Base-by-base conservation (phyloP, 2,329 filamentous ascomycete genomes). In the Aureobasidium lini region DNA sequence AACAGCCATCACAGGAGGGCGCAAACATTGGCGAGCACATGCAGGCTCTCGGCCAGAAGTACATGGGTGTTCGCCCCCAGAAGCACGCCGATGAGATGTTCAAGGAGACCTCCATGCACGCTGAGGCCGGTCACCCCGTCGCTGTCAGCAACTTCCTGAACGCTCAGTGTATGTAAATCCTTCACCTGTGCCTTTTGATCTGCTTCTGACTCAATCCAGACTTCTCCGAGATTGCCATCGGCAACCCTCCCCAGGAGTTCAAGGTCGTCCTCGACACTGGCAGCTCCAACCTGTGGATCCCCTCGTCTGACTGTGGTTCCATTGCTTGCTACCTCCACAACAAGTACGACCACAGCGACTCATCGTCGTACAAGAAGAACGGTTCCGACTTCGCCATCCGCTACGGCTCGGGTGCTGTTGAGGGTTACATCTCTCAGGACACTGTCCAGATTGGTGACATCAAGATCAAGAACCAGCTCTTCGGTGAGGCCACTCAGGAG, bases 211-310 rank as follows among this genome's bases (percentile, higher is more conserved):
- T 32, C 31, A 49, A 10, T 31, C 7, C 66, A 95, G 92, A 99
- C 82, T 99, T 96, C 84, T 95, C 93, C 67, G 91, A 96, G 76
- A 96, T 99, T 74, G 83, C 85, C 67, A 84, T 99, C 73, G 94
- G 94, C 65, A 93, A 87, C 50, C 94, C 94, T 65, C 87, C 94
- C 36, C 94, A 99, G 80, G 82, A 79, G 67, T 99, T 99, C 86
- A 99, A 99, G 84, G 95, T 99, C 66, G 88, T 99, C 65, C 87
- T 99, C 65, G 94, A 99, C 76, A 99, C 94, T 31, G 94, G 94
- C 69, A 96, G 91, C 82, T 97, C 94, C 74, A 99, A 99, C 81
- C 84, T 99, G 64, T 99, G 95, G 95, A 92, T 99, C 62, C 95
- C 95, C 40, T 96, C 92, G 28, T 81, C 84, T 60, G 82, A 90